phyloP scores from a whole-genome alignment of 2,329 filamentous ascomycete genomes.

The Clonostachys solani region DNA sequence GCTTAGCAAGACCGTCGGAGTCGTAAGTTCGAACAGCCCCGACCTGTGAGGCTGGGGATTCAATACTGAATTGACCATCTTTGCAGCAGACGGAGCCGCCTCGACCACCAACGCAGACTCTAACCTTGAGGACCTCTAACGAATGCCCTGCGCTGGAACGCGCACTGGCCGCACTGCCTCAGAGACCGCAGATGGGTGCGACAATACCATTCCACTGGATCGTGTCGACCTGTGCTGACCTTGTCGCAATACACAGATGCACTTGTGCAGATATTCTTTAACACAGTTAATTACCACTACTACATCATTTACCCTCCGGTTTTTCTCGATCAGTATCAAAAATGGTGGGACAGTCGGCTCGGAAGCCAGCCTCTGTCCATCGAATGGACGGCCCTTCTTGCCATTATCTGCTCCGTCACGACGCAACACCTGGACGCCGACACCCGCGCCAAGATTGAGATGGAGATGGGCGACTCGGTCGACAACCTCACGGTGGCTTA shows the following conservation, averaged over 20 bases:
- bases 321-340: slow-evolving; percentile 19
- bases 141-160: slow-evolving; percentile 10
- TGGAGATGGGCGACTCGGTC: slow-evolving; percentile 8
- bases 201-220: not conserved
- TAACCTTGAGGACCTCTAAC: slow-evolving; percentile 2
- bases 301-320: slow-evolving; percentile 22
- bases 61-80: not conserved
- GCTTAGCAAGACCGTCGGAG: slow-evolving; percentile 1
- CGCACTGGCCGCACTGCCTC: slow-evolving; percentile 14
- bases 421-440: slow-evolving; percentile 17
- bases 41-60: not conserved
- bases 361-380: slow-evolving; percentile 12
- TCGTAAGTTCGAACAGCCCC: too few species aligned
- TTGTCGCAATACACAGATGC: slow-evolving; percentile 10
- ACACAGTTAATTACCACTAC: slow-evolving; percentile 23
- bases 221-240: not conserved
- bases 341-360: slow-evolving; percentile 18
- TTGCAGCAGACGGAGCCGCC: not conserved
- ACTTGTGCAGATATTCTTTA: slow-evolving; percentile 18
- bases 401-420: slow-evolving; percentile 19
- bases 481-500: slow-evolving; percentile 15
- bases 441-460: slow-evolving; percentile 10
- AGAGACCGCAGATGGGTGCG: slow-evolving; percentile 16
- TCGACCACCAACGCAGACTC: not conserved
- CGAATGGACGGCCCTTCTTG: slow-evolving; percentile 20